phyloP scores from a whole-genome alignment of 768 basidiomycete species.

The Rhodosporidiobolus odoratus region DNA sequence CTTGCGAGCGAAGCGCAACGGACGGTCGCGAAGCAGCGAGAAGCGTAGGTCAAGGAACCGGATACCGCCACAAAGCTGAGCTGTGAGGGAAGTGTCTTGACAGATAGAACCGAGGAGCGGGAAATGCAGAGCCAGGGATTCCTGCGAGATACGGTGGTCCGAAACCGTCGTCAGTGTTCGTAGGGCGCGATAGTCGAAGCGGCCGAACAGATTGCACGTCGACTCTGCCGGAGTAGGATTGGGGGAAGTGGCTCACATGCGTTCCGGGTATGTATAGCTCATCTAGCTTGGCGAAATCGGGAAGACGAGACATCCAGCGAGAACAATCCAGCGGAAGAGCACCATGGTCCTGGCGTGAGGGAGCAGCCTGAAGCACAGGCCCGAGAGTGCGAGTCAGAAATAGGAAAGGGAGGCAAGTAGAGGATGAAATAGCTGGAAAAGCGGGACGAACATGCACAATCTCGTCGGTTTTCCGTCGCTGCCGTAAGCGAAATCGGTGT shows the following conservation, averaged over 20 bases:
- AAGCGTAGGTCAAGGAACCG: constrained; percentile 19
- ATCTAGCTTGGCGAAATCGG: constrained; percentile 1
- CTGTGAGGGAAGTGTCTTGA: neutral
- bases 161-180: no score
- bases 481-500: no score
- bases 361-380: neutral
- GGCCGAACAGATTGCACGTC: neutral
- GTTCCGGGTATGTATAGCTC: constrained; percentile 10
- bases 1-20: neutral
- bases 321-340: neutral
- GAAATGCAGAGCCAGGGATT: constrained; percentile 8
- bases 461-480: no score
- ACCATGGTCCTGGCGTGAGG: neutral
- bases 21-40: neutral
- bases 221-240: no score
- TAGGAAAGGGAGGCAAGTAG: neutral
- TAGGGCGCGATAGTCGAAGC: neutral
- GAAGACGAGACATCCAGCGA: neutral
- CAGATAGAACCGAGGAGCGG: constrained; percentile 9
- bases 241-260: neutral
- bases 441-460: no score
- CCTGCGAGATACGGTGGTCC: neutral
- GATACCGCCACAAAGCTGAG: neutral
- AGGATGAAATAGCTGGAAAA: neutral
- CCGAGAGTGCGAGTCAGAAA: neutral